Percentiles rank a stretch among this genome's conserved stretches.
These are phyloP conservation scores for Xylaria scruposa DNA, from an alignment of 495 filamentous ascomycete genomes.

Conservation along the genomic window DNA sequence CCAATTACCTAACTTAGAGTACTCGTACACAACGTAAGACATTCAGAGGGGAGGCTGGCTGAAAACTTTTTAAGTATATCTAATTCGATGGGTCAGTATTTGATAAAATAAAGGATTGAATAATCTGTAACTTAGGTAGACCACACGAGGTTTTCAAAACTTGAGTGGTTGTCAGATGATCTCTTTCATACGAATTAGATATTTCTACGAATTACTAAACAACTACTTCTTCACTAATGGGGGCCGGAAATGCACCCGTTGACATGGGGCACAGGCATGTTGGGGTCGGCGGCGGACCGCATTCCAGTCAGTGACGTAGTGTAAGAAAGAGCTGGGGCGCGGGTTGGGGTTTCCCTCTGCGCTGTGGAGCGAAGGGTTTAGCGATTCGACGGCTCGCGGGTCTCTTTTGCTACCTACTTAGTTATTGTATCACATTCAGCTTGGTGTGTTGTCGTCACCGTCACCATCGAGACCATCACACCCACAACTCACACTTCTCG, in stretches of 20 bases:
- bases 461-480: background rate
- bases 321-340: background rate
- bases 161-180: background rate
- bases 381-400: constrained; percentile 1
- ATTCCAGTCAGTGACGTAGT: constrained; percentile 13
- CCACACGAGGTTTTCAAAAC: background rate
- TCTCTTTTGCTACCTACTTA: too few species aligned
- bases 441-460: background rate
- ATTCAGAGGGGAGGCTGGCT: background rate
- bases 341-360: background rate
- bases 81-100: background rate
- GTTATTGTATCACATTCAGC: background rate
- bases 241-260: background rate
- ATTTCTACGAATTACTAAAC: background rate
- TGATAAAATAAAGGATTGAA: background rate
- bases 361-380: background rate
- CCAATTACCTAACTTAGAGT: too few species aligned
- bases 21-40: too few species aligned
- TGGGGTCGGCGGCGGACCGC: background rate
- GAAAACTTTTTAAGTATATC: background rate
- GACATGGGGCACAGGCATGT: background rate
- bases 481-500: background rate
- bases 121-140: background rate
- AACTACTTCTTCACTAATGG: background rate
- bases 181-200: background rate